Conservation (phyloP, 306 rosid species). For the Cicer judaicum region DNA sequence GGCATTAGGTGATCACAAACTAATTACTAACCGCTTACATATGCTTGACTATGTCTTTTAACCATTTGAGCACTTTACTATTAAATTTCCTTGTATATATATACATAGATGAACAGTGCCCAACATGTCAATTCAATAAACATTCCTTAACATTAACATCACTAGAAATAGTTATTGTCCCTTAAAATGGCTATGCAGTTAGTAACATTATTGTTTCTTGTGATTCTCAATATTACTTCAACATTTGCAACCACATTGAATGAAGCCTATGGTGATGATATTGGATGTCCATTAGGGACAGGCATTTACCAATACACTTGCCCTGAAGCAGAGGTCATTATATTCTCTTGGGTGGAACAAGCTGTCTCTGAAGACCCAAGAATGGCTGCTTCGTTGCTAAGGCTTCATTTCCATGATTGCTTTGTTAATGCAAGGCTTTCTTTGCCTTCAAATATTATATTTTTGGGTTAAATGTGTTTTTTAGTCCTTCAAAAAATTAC, state of each 20-base stretch:
- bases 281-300: slow-evolving; percentile 45
- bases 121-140: slow-evolving; percentile 27
- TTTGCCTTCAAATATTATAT: background rate
- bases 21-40: slow-evolving; percentile 37
- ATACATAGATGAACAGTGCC: slow-evolving; percentile 16
- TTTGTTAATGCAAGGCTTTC: slow-evolving; percentile 77
- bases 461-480: background rate
- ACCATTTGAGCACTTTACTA: slow-evolving; percentile 12
- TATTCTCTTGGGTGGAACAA: slow-evolving; percentile 66
- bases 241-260: slow-evolving; percentile 44
- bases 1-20: slow-evolving; percentile 46
- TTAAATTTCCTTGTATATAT: slow-evolving; percentile 41
- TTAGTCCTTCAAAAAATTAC: too few relatives aligned
- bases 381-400: slow-evolving; percentile 89
- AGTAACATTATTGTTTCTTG: slow-evolving; percentile 34
- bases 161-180: background rate
- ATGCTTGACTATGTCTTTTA: slow-evolving; percentile 47
- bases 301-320: slow-evolving; percentile 53
- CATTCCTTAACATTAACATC: background rate
- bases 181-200: slow-evolving; percentile 36
- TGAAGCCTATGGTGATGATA: slow-evolving; percentile 53
- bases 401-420: slow-evolving; percentile 91
- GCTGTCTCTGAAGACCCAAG: slow-evolving; percentile 66
- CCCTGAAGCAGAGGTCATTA: slow-evolving; percentile 71
- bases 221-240: slow-evolving; percentile 53